Evolutionary conservation across 371 early-diverging fungal species (phyloP), one percentile per base, ranked within the genome.

Genomic region (Mucor irregularis): DNA sequence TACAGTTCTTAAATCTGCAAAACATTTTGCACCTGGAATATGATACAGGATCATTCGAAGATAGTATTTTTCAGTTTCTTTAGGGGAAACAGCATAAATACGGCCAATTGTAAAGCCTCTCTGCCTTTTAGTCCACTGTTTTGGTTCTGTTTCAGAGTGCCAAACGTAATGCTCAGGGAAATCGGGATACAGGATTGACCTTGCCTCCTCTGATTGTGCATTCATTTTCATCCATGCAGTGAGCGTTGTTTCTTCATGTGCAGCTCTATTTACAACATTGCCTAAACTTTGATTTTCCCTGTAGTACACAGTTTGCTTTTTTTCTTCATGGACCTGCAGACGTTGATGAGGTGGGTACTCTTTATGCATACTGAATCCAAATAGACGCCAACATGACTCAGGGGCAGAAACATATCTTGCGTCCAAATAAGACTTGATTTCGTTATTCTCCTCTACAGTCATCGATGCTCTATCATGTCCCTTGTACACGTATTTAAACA

Each of bases 401-500:
- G 62, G 51, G 7, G 68, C 50, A 30, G 67, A 73, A 7, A 73
- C 57, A 55, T 53, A 53, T 14, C 53, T 16, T 3, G 67, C 53
- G 31, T 64, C 61, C 5, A 50, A 35, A 38, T 26, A 68, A 0
- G 53, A 28, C 1, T 46, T 16, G 19, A 69, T 58, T 29, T 73
- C 63, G 53, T 73, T 35, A 1, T 40, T 16, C 4, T 47, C 59
- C 49, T 73, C 49, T 4, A 44, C 1, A 14, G 8, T 14, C n/a
- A n/a, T n/a, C n/a, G n/a, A n/a, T n/a, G 68, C 52, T 11, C 45
- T 3, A 39, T 72, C 69, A 37, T 64, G 61, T 0, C 76, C 71
- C 33, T 70, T 72, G 52, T 68, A 65, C 5, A 71, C 58, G 33
- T 72, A 76, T 48, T 68, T 73, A 26, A 33, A 49, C 1, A 56